phyloP scores from a whole-genome alignment of 1,284 basidiomycete genomes.

The Ceratobasidium sp. region DNA sequence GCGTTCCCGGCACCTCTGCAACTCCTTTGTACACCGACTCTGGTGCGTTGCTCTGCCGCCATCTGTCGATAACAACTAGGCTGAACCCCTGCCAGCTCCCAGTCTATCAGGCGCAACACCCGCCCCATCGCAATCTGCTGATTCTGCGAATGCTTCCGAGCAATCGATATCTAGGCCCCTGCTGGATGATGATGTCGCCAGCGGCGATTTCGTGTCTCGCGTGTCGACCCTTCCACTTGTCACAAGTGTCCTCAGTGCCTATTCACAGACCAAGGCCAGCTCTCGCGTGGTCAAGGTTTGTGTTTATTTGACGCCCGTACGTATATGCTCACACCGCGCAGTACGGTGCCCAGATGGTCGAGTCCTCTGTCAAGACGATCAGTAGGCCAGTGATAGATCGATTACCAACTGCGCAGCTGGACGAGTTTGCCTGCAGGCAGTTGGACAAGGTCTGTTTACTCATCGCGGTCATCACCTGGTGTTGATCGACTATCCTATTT shows the following conservation, averaged over 20 bases:
- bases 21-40: conserved; percentile 12
- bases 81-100: not conserved
- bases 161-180: conserved; percentile 3
- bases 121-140: conserved; percentile 27
- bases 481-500: conserved; percentile 21
- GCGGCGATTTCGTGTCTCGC: conserved; percentile 58
- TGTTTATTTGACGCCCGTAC: not conserved
- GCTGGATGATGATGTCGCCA: conserved; percentile 31
- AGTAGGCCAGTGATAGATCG: conserved; percentile 85
- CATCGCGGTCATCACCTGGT: conserved; percentile 41
- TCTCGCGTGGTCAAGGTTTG: conserved; percentile 77
- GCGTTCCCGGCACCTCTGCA: conserved; percentile 9
- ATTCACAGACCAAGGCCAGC: conserved; percentile 78
- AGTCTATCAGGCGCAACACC: conserved; percentile 21
- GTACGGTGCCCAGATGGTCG: conserved; percentile 90
- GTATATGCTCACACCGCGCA: conserved; percentile 49
- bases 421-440: conserved; percentile 87
- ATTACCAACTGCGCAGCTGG: conserved; percentile 77
- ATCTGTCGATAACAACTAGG: not conserved
- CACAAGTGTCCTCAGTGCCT: conserved; percentile 71
- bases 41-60: conserved; percentile 26
- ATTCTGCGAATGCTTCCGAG: conserved; percentile 27
- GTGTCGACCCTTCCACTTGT: conserved; percentile 65
- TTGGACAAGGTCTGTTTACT: conserved; percentile 68
- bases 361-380: conserved; percentile 82